Evolutionary conservation across 768 basidiomycete species (phyloP).

Genomic region (Cytidiella melzeri): DNA sequence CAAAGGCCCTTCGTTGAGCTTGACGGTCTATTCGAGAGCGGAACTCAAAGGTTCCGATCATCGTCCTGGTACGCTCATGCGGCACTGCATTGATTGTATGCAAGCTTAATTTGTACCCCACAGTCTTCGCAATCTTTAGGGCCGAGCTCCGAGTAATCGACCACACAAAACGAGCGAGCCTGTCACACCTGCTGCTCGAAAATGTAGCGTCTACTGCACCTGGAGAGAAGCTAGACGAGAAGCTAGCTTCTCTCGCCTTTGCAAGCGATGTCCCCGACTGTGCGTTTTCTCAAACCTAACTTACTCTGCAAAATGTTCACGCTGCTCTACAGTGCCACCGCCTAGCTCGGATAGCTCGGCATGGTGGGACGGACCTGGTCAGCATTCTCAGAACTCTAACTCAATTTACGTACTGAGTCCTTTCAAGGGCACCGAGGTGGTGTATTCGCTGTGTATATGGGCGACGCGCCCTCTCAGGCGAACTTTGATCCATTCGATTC

Average conservation of each 20-base stretch:
- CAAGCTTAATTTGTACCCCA: neutral
- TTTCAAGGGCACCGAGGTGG: slow-evolving; percentile 53
- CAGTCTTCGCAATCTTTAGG: slow-evolving; percentile 82
- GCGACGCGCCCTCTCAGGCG: slow-evolving; percentile 9
- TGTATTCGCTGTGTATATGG: slow-evolving; percentile 36
- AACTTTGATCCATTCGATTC: slow-evolving; percentile 77
- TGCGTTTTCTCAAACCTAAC: slow-evolving; percentile 24
- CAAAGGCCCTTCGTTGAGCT: slow-evolving; percentile 64
- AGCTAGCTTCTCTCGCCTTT: slow-evolving; percentile 53
- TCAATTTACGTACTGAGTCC: slow-evolving; percentile 3
- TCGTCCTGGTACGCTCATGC: slow-evolving; percentile 58
- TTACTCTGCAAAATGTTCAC: neutral
- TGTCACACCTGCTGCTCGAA: slow-evolving; percentile 65
- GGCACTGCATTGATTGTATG: neutral
- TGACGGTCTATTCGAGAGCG: slow-evolving; percentile 75
- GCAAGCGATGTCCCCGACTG: slow-evolving; percentile 36
- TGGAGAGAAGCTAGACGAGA: slow-evolving; percentile 67
- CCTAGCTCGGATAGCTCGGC: slow-evolving; percentile 71
- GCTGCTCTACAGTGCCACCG: slow-evolving; percentile 55
- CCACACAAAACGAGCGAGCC: slow-evolving; percentile 57
- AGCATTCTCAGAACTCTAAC: slow-evolving; percentile 8
- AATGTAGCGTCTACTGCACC: slow-evolving; percentile 55
- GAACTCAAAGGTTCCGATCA: slow-evolving; percentile 93
- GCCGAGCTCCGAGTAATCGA: slow-evolving; percentile 78
- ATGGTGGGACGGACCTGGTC: slow-evolving; percentile 80